Evolutionary conservation across 495 filamentous ascomycete genomes (phyloP).

Genomic region (Neurospora sp.): DNA sequence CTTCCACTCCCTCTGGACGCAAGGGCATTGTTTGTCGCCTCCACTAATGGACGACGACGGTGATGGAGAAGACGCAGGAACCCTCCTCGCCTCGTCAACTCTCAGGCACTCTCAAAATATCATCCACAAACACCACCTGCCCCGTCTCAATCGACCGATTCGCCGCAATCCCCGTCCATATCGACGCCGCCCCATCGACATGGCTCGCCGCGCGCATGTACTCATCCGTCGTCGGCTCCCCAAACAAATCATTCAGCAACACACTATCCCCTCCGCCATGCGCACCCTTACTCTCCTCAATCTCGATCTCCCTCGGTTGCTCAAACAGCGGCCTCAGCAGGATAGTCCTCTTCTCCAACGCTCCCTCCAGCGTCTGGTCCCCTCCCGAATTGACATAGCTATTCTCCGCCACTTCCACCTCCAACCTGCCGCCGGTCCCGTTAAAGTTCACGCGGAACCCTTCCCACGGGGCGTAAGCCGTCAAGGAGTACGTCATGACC

Average conservation of each 20-base stretch:
- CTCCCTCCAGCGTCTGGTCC: conserved; percentile 34
- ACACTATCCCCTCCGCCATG: conserved; percentile 38
- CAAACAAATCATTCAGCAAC: conserved; percentile 36
- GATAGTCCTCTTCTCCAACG: conserved; percentile 28
- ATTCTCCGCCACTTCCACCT: conserved; percentile 40
- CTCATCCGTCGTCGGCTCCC: conserved; percentile 30
- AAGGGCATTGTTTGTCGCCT: background rate
- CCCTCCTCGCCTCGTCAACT: background rate
- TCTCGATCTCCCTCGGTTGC: conserved; percentile 34
- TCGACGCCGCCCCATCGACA: conserved; percentile 45
- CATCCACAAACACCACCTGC: conserved; percentile 36
- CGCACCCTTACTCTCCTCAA: conserved; percentile 27
- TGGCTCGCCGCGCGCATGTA: conserved; percentile 36
- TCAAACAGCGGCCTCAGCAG: conserved; percentile 32
- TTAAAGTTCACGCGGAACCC: conserved; percentile 38
- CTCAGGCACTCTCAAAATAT: conserved; percentile 26
- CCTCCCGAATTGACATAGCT: conserved; percentile 40
- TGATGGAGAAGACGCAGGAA: background rate
- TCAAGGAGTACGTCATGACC: conserved; percentile 38
- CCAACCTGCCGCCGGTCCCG: conserved; percentile 33
- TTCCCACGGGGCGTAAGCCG: conserved; percentile 41
- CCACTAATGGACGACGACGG: background rate
- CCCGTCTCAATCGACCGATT: conserved; percentile 46
- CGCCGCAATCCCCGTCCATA: conserved; percentile 47
- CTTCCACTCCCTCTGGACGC: background rate